Evolutionary conservation across 768 basidiomycete species (phyloP).

Genomic region (Cystobasidiopsis lactophilus): DNA sequence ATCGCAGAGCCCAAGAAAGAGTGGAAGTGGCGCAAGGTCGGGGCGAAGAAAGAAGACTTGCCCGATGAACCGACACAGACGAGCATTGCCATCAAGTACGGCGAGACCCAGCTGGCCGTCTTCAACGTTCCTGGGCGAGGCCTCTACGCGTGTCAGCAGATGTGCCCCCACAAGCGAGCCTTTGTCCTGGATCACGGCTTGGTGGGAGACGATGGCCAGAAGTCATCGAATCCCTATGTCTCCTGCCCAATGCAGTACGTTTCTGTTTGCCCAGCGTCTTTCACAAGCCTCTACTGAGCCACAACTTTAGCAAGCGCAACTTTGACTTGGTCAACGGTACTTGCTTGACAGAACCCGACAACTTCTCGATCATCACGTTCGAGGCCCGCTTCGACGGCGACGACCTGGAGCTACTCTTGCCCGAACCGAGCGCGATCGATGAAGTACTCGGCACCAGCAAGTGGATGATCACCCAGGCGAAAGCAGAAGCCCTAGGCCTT

Average conservation of each 20-base stretch:
- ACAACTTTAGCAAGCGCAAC: conserved; percentile 6
- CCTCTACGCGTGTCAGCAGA: conserved; percentile 47
- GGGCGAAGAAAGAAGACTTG: conserved; percentile 32
- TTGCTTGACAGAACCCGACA: conserved; percentile 37
- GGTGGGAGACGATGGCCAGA: conserved; percentile 38
- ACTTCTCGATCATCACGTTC: conserved; percentile 40
- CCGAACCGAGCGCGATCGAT: conserved; percentile 35
- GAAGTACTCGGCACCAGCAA: conserved; percentile 36
- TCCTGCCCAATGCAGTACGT: conserved; percentile 23
- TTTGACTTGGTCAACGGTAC: conserved; percentile 28
- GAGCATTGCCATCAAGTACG: conserved; percentile 37
- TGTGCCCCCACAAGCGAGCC: conserved; percentile 31
- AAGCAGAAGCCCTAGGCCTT: conserved; percentile 26
- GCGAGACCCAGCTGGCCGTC: conserved; percentile 44
- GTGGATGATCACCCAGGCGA: conserved; percentile 26
- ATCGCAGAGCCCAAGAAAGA: conserved; percentile 30
- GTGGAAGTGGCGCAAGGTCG: conserved; percentile 38
- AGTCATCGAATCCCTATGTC: conserved; percentile 31
- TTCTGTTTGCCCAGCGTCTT: no score
- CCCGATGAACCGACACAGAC: conserved; percentile 22
- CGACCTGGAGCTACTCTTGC: conserved; percentile 33
- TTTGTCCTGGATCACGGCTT: conserved; percentile 47
- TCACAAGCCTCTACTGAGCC: no score
- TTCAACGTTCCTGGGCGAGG: conserved; percentile 40
- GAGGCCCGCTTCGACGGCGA: conserved; percentile 33